Percentiles rank a stretch among this genome's conserved stretches.
Evolutionary conservation across 495 filamentous ascomycete species (phyloP).

Genomic region (Cercophora newfieldiana): DNA sequence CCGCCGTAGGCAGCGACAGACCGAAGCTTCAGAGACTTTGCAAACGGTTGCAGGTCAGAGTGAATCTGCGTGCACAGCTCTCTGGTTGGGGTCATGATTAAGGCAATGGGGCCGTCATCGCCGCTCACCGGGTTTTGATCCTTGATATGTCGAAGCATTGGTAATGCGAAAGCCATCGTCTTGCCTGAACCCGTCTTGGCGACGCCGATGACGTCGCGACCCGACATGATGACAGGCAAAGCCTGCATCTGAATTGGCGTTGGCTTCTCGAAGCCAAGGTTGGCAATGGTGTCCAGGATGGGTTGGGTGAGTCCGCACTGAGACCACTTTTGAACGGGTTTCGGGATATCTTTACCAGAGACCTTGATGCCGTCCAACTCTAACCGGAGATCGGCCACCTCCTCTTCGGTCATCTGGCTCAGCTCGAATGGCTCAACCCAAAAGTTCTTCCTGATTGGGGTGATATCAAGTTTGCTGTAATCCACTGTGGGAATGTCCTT

Average conservation of each 20-base stretch:
- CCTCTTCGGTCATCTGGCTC: constrained; percentile 79
- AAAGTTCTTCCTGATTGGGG: constrained; percentile 88
- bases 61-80: constrained; percentile 95
- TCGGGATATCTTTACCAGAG: constrained; percentile 78
- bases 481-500: constrained; percentile 88
- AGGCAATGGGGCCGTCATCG: constrained; percentile 80
- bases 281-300: constrained; percentile 82
- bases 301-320: constrained; percentile 88
- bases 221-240: constrained; percentile 93
- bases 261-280: constrained; percentile 81
- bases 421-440: constrained; percentile 88
- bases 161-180: constrained; percentile 90
- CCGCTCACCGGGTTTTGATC: constrained; percentile 83
- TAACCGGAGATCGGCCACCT: constrained; percentile 75
- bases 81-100: constrained; percentile 93
- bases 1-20: constrained; percentile 96
- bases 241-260: constrained; percentile 96
- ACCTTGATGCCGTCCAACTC: constrained; percentile 97
- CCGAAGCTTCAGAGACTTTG: constrained; percentile 85
- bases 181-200: constrained; percentile 99
- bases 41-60: constrained; percentile 87
- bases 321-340: constrained; percentile 93
- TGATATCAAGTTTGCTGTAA: constrained; percentile 80
- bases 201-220: constrained; percentile 92
- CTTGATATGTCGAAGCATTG: constrained; percentile 97